Conservation (phyloP, 1,284 basidiomycete species). For the Boletus hoseneyae region DNA sequence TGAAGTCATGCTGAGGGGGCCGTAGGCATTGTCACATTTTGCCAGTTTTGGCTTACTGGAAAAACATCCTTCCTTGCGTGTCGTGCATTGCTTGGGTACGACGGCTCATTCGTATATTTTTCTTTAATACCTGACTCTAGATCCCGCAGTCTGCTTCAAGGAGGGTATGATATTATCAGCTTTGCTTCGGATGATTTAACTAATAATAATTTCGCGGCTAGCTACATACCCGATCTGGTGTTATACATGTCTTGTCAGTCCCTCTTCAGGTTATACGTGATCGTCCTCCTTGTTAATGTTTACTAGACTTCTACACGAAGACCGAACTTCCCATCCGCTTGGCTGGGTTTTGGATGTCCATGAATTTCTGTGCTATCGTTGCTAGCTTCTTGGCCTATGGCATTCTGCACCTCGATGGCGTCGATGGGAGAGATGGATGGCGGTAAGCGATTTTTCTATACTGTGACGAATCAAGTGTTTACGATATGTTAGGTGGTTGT, state of each 20-base stretch:
- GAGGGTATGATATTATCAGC: conserved; percentile 40
- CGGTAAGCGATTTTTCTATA: conserved; percentile 33
- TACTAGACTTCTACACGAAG: conserved; percentile 56
- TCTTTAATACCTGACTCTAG: conserved; percentile 2
- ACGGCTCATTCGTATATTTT: not conserved
- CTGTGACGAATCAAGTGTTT: not conserved
- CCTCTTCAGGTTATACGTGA: not conserved
- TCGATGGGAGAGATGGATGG: conserved; percentile 57
- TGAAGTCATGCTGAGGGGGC: not conserved
- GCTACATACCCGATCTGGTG: conserved; percentile 61
- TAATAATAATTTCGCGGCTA: conserved; percentile 4
- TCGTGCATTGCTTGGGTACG: conserved; percentile 42
- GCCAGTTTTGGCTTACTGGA: conserved; percentile 63
- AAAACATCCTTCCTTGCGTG: conserved; percentile 50
- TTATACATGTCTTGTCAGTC: conserved; percentile 60
- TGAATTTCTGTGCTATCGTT: conserved; percentile 45
- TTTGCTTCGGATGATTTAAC: conserved; percentile 3
- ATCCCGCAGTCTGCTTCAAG: conserved; percentile 49
- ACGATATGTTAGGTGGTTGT: conserved; percentile 21
- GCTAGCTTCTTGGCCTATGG: conserved; percentile 65
- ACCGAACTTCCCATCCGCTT: conserved; percentile 65
- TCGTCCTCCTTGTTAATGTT: not conserved
- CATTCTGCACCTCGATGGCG: conserved; percentile 57
- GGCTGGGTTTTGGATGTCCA: conserved; percentile 63
- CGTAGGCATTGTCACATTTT: conserved; percentile 36